Percentiles rank a stretch among this genome's conserved stretches.
Evolutionary conservation across 2,329 filamentous ascomycete species (phyloP).

Genomic region (Aspergillus brasiliensis): DNA sequence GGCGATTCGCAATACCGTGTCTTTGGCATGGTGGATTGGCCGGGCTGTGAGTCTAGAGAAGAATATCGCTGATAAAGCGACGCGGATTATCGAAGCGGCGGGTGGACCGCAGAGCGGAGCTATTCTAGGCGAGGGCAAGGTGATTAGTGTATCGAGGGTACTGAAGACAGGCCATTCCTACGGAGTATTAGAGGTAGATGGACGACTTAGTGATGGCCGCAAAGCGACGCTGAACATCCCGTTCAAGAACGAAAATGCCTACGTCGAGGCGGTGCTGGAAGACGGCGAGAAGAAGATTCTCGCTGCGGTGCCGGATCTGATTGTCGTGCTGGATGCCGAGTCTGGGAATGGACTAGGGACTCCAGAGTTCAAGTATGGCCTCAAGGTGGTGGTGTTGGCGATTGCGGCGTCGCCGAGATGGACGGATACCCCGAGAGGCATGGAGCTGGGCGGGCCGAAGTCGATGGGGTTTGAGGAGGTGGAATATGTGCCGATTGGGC

Average conservation of each 20-base stretch:
- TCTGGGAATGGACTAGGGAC: conserved; percentile 60
- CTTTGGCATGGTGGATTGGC: conserved; percentile 53
- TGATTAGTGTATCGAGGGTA: conserved; percentile 21
- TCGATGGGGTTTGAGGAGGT: conserved; percentile 25
- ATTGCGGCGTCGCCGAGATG: conserved; percentile 55
- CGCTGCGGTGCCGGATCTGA: conserved; percentile 60
- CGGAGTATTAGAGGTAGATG: conserved; percentile 45
- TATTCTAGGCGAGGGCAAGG: conserved; percentile 25
- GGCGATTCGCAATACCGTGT: conserved; percentile 54
- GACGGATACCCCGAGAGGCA: conserved; percentile 42
- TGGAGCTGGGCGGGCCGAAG: conserved; percentile 44
- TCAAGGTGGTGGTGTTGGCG: conserved; percentile 54
- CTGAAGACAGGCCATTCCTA: conserved; percentile 32
- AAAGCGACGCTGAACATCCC: conserved; percentile 21
- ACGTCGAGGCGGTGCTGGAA: conserved; percentile 19
- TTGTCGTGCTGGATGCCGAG: conserved; percentile 58
- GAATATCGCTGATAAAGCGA: conserved; percentile 16
- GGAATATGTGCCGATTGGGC: conserved; percentile 24
- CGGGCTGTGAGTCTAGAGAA: conserved; percentile 21
- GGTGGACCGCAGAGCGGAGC: conserved; percentile 21
- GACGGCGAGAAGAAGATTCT: conserved; percentile 39
- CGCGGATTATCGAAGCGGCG: conserved; percentile 22
- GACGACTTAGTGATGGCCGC: conserved; percentile 18
- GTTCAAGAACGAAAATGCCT: conserved; percentile 34
- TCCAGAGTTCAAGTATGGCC: conserved; percentile 59